Conservation (phyloP, 2,329 filamentous ascomycete genomes). For the Fusarium pilosicola region DNA sequence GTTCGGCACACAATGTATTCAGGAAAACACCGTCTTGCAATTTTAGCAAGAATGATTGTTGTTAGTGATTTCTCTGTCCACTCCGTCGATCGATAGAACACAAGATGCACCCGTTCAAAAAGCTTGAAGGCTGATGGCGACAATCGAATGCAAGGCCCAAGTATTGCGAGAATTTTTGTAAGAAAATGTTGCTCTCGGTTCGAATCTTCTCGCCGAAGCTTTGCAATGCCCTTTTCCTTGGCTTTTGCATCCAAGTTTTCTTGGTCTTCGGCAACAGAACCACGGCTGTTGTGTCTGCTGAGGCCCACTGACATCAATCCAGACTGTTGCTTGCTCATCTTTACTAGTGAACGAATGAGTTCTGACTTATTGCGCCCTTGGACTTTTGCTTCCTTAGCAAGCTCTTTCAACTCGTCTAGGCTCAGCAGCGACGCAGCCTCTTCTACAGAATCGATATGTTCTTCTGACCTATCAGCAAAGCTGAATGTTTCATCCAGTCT, state of each 20-base stretch:
- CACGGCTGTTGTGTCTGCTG: conserved; percentile 70
- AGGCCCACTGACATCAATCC: conserved; percentile 77
- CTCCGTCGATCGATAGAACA: conserved; percentile 95
- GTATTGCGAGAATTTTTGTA: conserved; percentile 78
- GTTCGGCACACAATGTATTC: conserved; percentile 91
- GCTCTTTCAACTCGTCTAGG: conserved; percentile 85
- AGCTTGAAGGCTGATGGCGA: conserved; percentile 77
- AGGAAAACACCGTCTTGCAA: conserved; percentile 87
- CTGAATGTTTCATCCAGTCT: conserved; percentile 68
- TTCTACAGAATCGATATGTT: conserved; percentile 79
- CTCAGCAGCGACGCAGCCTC: conserved; percentile 84
- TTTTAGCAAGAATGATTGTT: conserved; percentile 92
- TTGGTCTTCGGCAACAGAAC: conserved; percentile 60
- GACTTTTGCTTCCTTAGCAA: conserved; percentile 88
- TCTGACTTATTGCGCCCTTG: conserved; percentile 90
- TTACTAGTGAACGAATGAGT: conserved; percentile 77
- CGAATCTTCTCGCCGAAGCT: conserved; percentile 49
- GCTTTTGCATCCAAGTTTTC: conserved; percentile 45
- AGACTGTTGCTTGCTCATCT: conserved; percentile 77
- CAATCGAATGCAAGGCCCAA: conserved; percentile 86
- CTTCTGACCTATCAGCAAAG: conserved; percentile 83
- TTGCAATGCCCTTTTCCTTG: background rate
- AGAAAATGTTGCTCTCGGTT: conserved; percentile 81
- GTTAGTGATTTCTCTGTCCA: conserved; percentile 98
- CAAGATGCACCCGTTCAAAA: conserved; percentile 93